Evolutionary conservation across 1,284 basidiomycete species (phyloP).

Genomic region (Tilletia walkeri): DNA sequence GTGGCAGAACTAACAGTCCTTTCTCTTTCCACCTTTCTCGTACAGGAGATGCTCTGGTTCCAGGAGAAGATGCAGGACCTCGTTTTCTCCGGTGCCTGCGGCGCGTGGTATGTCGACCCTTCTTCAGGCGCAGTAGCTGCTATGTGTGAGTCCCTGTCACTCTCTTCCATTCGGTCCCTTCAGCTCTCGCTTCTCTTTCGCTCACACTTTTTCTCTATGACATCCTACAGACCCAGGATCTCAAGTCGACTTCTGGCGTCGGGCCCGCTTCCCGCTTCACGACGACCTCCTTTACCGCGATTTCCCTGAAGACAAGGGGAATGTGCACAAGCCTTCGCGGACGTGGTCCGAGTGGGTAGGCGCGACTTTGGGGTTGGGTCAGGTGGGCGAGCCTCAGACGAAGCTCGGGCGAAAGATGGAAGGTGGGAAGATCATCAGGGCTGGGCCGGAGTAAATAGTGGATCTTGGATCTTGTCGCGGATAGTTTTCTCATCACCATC

Average conservation of each 20-base stretch:
- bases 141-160: background rate
- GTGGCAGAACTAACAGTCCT: background rate
- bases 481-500: too few relatives aligned
- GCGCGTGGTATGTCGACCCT: conserved; percentile 32
- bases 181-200: background rate
- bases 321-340: conserved; percentile 12
- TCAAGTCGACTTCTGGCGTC: conserved; percentile 17
- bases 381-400: conserved; percentile 8
- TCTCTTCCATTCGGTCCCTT: background rate
- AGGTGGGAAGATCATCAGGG: conserved; percentile 3
- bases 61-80: conserved; percentile 27
- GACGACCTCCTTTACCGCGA: conserved; percentile 15
- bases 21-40: background rate
- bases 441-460: background rate
- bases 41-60: conserved; percentile 27
- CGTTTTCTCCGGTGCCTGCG: conserved; percentile 33
- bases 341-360: conserved; percentile 14
- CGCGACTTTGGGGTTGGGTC: background rate
- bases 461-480: too few relatives aligned
- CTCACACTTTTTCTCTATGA: background rate
- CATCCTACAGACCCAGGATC: conserved; percentile 1
- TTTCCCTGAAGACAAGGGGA: background rate
- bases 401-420: background rate
- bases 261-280: conserved; percentile 9
- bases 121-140: background rate